A percentile compares a stretch with the other conserved stretches of the same genome.
These are phyloP conservation scores for Backusella westeae DNA, from an alignment of 192 early-diverging fungal species.

Conservation along the genomic window DNA sequence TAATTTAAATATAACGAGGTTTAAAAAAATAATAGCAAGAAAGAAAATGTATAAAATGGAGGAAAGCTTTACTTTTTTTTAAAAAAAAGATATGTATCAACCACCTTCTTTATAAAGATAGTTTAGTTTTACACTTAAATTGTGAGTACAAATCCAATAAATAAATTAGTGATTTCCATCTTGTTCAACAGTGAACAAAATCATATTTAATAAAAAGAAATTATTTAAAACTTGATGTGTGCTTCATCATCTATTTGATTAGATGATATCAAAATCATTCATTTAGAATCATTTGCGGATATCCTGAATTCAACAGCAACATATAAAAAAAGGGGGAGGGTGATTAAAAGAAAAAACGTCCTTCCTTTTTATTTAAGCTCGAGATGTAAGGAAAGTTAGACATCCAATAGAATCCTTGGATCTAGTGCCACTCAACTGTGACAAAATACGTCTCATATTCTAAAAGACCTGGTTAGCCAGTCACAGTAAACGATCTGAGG, in stretches of 20 bases:
- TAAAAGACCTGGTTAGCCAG: neutral
- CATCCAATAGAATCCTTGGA: conserved; percentile 2
- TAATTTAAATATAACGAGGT: neutral
- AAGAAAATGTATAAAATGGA: too few relatives aligned
- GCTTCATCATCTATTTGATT: neutral
- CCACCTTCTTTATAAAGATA: neutral
- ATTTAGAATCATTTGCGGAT: neutral
- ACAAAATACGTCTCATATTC: conserved; percentile 12
- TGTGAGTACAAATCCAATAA: neutral
- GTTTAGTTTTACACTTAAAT: neutral
- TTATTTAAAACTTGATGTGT: neutral
- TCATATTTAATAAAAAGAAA: neutral
- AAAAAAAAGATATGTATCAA: neutral
- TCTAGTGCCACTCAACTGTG: conserved; percentile 2
- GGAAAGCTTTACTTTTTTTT: neutral
- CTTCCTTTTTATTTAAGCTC: neutral
- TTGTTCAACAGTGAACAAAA: neutral
- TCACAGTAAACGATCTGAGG: neutral
- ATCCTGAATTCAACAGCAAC: too few relatives aligned
- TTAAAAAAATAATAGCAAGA: neutral
- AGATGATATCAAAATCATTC: neutral
- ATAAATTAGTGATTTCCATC: neutral
- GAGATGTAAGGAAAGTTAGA: neutral
- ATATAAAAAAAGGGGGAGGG: too few relatives aligned
- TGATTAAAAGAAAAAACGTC: too few relatives aligned